Base-by-base conservation (phyloP, 2,329 filamentous ascomycete species). In the Colletotrichum lini region DNA sequence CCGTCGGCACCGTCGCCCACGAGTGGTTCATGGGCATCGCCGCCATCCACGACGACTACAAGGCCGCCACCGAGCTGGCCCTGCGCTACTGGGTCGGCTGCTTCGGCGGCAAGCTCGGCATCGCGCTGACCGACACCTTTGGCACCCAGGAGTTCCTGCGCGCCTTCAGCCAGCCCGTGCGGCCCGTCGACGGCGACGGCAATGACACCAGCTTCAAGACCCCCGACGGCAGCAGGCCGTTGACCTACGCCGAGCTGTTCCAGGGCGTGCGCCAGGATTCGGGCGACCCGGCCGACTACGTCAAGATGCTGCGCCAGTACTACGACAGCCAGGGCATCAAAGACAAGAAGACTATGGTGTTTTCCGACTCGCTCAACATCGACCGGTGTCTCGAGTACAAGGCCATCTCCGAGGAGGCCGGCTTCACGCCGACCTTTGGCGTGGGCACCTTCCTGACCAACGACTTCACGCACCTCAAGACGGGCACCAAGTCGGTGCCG, bases 11-110 rank as follows among this genome's bases (percentile, higher is more conserved):
- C 0, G 89, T 91, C 2, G 96, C 96, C 0, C 96, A 99, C 79
- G 96, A 99, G 83, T 99, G 96, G 96, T 98, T 98, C 85, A 99
- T 99, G 96, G 95, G 94, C 52, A 96, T 97, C 73, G 96, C 96
- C 0, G 95, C 96, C 49, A 94, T 98, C 76, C 94, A 92, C 5
- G 88, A 94, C 73, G 90, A 98, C 82, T 99, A 99, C 79, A 88
- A 90, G 75, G 87, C 89, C 73, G 95, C 96, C 3, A 97, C 95
- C 47, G 94, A 97, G 80, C 88, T 92, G 74, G 95, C 94, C 0
- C 84, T 99, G 75, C 87, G 90, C 69, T 94, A 97, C 80, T 99
- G 96, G 96, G 89, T 97, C 44, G 91, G 92, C 63, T 97, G 94
- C 72, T 99, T 98, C 79, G 96, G 96, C 4, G 91, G 88, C 45